A percentile compares a stretch with the other conserved stretches of the same genome.
These are phyloP conservation scores for Phanerochaete sordida DNA, from an alignment of 768 basidiomycete species.

Conservation along the genomic window DNA sequence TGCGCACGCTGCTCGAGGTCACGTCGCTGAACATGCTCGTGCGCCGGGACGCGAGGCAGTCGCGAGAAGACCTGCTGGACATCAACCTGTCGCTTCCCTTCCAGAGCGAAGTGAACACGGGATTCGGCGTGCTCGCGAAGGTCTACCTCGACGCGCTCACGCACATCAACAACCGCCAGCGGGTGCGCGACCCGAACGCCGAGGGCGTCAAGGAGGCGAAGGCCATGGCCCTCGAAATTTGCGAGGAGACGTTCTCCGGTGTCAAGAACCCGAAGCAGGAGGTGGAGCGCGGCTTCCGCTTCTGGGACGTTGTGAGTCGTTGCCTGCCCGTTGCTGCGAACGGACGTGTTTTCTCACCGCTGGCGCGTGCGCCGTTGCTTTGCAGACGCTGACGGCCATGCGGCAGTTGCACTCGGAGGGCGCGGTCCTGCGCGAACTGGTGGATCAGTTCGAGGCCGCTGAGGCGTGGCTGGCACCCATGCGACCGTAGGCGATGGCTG, in stretches of 20 bases:
- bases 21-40: constrained; percentile 91
- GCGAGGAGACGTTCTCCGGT: constrained; percentile 92
- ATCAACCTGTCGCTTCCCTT: constrained; percentile 91
- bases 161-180: constrained; percentile 76
- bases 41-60: constrained; percentile 79
- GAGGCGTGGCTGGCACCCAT: constrained; percentile 93
- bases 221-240: constrained; percentile 81
- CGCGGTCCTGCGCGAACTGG: constrained; percentile 79
- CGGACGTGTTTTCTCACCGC: constrained; percentile 10
- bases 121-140: constrained; percentile 96
- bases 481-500: constrained; percentile 57
- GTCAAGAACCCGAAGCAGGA: constrained; percentile 85
- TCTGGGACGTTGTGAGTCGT: constrained; percentile 92
- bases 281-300: constrained; percentile 95
- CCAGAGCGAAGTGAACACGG: constrained; percentile 95
- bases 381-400: constrained; percentile 82
- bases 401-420: constrained; percentile 82
- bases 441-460: constrained; percentile 94
- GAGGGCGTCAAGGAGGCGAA: constrained; percentile 83
- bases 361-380: neutral
- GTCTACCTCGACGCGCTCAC: constrained; percentile 93
- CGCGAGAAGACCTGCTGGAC: constrained; percentile 89
- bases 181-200: constrained; percentile 73
- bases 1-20: constrained; percentile 88
- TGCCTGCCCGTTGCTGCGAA: neutral